phyloP scores from a whole-genome alignment of 768 basidiomycete species.

The Podaxis sp. region DNA sequence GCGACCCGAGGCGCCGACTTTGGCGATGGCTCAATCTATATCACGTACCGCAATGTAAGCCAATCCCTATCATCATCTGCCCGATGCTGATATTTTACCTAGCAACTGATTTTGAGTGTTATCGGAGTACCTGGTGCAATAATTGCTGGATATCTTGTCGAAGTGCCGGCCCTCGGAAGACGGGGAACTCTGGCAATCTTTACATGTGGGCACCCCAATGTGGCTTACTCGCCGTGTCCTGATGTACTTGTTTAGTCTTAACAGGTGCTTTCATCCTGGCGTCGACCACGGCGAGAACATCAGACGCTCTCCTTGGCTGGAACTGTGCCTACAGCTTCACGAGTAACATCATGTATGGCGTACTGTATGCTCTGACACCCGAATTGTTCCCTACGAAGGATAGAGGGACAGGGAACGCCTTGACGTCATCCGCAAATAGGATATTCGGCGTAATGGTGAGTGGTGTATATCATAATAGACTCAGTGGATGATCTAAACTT shows the following conservation, averaged over 20 bases:
- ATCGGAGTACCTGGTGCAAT: conserved; percentile 73
- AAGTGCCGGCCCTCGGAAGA: conserved; percentile 61
- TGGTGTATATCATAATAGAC: conserved; percentile 7
- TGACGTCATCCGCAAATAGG: conserved; percentile 63
- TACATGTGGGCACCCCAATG: conserved; percentile 46
- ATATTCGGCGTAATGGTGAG: conserved; percentile 74
- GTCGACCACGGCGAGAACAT: conserved; percentile 72
- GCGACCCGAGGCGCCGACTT: conserved; percentile 66
- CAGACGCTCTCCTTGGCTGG: conserved; percentile 71
- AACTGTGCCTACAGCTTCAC: conserved; percentile 73
- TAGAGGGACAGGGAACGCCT: conserved; percentile 71
- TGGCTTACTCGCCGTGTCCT: conserved; percentile 24
- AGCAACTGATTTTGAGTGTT: conserved; percentile 71
- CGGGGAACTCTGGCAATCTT: conserved; percentile 66
- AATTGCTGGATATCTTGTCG: conserved; percentile 70
- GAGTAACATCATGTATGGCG: conserved; percentile 71
- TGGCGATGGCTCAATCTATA: conserved; percentile 67
- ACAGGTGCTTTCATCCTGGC: conserved; percentile 76
- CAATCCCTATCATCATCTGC: background rate
- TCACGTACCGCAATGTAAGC: conserved; percentile 71
- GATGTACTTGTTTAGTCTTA: conserved; percentile 45
- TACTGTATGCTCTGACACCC: conserved; percentile 67
- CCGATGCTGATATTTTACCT: background rate
- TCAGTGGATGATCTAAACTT: background rate
- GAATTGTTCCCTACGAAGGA: conserved; percentile 74